Percentiles rank a stretch among this genome's conserved stretches.
Conservation (phyloP, 2,329 filamentous ascomycete species). For the Fusarium pseudoanthophilum region DNA sequence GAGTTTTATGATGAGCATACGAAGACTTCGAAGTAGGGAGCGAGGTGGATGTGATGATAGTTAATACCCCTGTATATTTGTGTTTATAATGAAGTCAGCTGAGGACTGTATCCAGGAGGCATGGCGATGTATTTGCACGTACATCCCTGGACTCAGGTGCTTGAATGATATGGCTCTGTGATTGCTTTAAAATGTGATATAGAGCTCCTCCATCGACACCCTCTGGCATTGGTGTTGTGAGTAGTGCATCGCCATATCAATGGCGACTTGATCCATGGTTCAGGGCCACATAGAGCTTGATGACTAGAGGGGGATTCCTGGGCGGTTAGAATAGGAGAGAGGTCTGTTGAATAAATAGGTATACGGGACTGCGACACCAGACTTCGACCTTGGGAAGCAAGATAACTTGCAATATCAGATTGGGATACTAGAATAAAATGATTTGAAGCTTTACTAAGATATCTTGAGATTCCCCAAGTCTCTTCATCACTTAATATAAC, state of each 20-base stretch:
- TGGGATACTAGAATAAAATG: too few relatives aligned
- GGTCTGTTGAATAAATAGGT: too few relatives aligned
- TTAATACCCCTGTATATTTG: slow-evolving; percentile 42
- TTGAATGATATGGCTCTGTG: neutral
- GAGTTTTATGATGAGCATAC: slow-evolving; percentile 86
- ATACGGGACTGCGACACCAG: too few relatives aligned
- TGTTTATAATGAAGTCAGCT: slow-evolving; percentile 9
- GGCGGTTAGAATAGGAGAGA: too few relatives aligned
- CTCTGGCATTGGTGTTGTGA: neutral
- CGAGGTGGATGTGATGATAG: slow-evolving; percentile 35
- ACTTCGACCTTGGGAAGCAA: too few relatives aligned
- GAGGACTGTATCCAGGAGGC: neutral
- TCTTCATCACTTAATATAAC: neutral
- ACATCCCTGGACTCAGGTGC: neutral
- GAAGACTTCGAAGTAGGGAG: slow-evolving; percentile 31
- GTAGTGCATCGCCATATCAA: neutral
- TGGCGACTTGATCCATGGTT: neutral
- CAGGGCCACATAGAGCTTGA: neutral
- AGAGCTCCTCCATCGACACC: neutral
- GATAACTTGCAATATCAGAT: too few relatives aligned
- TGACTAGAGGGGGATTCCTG: too few relatives aligned
- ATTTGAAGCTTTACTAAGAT: too few relatives aligned
- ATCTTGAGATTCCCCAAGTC: neutral
- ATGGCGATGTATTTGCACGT: neutral
- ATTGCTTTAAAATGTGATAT: neutral